A percentile compares a stretch with the other conserved stretches of the same genome.
Conservation (phyloP, 306 rosid genomes). For the Dryas octopetala region DNA sequence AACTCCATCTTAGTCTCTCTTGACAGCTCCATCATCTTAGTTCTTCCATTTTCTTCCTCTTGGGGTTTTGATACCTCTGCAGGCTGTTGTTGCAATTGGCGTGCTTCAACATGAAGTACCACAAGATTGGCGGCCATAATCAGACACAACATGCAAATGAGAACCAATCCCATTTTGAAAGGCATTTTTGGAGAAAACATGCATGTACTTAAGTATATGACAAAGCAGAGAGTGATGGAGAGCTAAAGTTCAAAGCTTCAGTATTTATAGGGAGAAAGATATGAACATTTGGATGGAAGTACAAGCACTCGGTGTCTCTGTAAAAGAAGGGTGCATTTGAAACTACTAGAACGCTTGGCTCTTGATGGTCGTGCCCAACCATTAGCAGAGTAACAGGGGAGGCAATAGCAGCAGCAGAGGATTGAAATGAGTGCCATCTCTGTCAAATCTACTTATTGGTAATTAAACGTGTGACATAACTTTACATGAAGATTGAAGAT, state of each 20-base stretch:
- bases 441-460: background rate
- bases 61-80: constrained; percentile 4
- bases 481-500: background rate
- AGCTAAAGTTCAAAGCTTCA: no score
- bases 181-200: background rate
- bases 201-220: no score
- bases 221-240: no score
- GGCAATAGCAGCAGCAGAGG: background rate
- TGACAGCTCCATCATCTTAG: background rate
- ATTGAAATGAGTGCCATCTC: constrained; percentile 27
- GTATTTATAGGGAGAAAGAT: background rate
- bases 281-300: background rate
- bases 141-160: constrained; percentile 6
- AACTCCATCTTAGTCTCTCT: constrained; percentile 2
- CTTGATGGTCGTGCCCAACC: constrained; percentile 22
- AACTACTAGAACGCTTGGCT: constrained; percentile 1
- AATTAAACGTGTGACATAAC: background rate
- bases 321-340: background rate
- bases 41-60: background rate
- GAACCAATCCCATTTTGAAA: background rate
- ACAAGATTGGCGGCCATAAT: background rate
- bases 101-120: constrained; percentile 13
- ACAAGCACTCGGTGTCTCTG: no score
- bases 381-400: background rate
- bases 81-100: constrained; percentile 3